phyloP scores from a whole-genome alignment of 2,329 filamentous ascomycete genomes.

The Colletotrichum orchidophilum region DNA sequence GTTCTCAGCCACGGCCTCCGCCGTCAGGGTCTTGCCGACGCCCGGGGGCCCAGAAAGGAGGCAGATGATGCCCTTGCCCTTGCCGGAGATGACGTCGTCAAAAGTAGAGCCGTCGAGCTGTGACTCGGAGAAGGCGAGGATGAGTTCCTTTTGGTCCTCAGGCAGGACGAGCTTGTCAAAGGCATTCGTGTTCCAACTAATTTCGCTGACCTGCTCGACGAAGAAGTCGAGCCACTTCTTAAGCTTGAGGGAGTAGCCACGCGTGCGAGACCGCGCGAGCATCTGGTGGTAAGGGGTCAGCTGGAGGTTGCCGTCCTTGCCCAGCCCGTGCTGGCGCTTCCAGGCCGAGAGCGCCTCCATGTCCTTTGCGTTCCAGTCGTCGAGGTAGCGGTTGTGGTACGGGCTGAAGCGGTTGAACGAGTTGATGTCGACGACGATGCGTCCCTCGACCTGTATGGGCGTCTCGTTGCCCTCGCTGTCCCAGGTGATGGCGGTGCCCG shows the following conservation, averaged over 20 bases:
- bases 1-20: conserved; percentile 59
- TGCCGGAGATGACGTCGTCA: conserved; percentile 62
- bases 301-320: conserved; percentile 37
- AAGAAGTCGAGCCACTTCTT: conserved; percentile 61
- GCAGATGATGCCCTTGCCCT: conserved; percentile 61
- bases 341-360: conserved; percentile 41
- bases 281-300: conserved; percentile 46
- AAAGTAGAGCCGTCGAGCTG: conserved; percentile 56
- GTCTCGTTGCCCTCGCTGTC: conserved; percentile 43
- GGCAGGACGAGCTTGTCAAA: conserved; percentile 61
- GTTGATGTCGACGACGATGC: conserved; percentile 50
- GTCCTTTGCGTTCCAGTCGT: conserved; percentile 46
- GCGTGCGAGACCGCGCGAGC: conserved; percentile 43
- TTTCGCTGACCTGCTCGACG: conserved; percentile 54
- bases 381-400: conserved; percentile 40
- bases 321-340: conserved; percentile 38
- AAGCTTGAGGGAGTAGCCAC: conserved; percentile 59
- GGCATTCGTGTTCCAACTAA: conserved; percentile 58
- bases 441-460: conserved; percentile 41
- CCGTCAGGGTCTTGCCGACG: conserved; percentile 60
- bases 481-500: conserved; percentile 49
- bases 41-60: conserved; percentile 58
- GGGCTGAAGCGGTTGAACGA: conserved; percentile 48
- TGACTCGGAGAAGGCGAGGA: conserved; percentile 59
- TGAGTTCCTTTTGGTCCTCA: conserved; percentile 59